Percentiles rank a stretch among this genome's conserved stretches.
These are phyloP conservation scores for Saccharomycopsis olivae DNA, from an alignment of 805 yeast genomes.

Conservation along the genomic window DNA sequence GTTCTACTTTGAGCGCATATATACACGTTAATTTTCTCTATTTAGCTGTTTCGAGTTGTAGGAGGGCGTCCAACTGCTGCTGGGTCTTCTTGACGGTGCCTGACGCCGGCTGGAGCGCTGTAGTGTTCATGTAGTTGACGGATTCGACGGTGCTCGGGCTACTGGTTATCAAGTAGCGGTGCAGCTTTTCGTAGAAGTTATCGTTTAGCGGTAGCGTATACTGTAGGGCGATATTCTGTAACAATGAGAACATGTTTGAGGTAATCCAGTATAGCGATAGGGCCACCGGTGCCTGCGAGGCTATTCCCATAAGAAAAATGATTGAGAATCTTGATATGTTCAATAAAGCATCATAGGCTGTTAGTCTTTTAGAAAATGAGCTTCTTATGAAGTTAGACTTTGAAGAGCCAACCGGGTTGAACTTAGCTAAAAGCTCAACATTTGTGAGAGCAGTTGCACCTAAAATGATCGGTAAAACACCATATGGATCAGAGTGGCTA, in stretches of 20 bases:
- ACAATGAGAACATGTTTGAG: constrained; percentile 65
- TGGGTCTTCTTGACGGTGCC: too few relatives aligned
- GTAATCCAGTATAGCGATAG: constrained; percentile 83
- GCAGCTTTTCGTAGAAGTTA: constrained; percentile 31
- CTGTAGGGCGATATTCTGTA: constrained; percentile 69
- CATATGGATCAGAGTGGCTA: constrained; percentile 48
- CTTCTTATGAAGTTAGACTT: constrained; percentile 26
- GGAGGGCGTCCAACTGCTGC: too few relatives aligned
- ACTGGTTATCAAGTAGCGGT: too few relatives aligned
- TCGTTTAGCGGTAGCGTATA: constrained; percentile 46
- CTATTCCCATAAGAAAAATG: constrained; percentile 70
- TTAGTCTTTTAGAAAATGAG: constrained; percentile 34
- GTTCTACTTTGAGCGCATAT: too few relatives aligned
- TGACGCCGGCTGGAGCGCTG: too few relatives aligned
- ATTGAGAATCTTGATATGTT: constrained; percentile 66
- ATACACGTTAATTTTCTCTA: too few relatives aligned
- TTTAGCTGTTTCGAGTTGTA: too few relatives aligned
- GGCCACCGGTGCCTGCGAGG: constrained; percentile 81
- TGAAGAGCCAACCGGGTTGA: constrained; percentile 16
- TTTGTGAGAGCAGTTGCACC: constrained; percentile 68
- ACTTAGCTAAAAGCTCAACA: constrained; percentile 49
- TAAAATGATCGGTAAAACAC: constrained; percentile 55
- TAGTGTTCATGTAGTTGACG: too few relatives aligned
- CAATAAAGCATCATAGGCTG: constrained; percentile 52
- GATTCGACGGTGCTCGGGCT: too few relatives aligned